Percentiles rank a stretch among this genome's conserved stretches.
These are phyloP conservation scores for Hyparrhenia diplandra DNA, from an alignment of 176 grass and related monocot genomes.

Conservation along the genomic window DNA sequence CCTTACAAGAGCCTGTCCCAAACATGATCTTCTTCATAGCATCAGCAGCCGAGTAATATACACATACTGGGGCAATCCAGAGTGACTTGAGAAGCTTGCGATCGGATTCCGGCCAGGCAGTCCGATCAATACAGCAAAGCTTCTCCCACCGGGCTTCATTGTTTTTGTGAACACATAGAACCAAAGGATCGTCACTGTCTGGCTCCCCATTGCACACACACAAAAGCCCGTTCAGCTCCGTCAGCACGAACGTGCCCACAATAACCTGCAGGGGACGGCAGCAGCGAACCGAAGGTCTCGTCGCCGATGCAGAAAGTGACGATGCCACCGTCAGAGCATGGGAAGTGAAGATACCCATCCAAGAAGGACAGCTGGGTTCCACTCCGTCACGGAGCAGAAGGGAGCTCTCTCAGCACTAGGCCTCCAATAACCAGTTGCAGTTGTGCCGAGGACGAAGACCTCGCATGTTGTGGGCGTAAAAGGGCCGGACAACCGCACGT, in stretches of 20 bases:
- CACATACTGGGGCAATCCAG: background rate
- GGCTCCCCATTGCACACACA: background rate
- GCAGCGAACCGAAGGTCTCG: constrained; percentile 16
- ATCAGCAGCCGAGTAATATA: too few species aligned
- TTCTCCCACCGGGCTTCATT: constrained; percentile 3
- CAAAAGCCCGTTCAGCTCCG: background rate
- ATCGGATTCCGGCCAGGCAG: background rate
- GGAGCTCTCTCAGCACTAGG: background rate
- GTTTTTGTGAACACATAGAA: background rate
- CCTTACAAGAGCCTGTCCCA: constrained; percentile 12
- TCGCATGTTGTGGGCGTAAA: background rate
- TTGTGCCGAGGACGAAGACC: background rate
- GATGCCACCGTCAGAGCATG: background rate
- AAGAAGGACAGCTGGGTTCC: background rate
- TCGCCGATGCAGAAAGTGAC: background rate
- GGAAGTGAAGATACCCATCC: constrained; percentile 16
- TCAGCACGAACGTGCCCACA: background rate
- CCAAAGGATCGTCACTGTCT: background rate
- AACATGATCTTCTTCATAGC: constrained; percentile 22
- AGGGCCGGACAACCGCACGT: too few species aligned
- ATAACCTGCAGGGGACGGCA: background rate
- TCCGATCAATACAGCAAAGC: background rate
- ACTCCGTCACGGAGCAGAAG: background rate
- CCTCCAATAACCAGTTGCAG: constrained; percentile 4
- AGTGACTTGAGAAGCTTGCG: background rate